phyloP scores from a whole-genome alignment of 495 filamentous ascomycete species.

The Aspergillus carlsbadensis region DNA sequence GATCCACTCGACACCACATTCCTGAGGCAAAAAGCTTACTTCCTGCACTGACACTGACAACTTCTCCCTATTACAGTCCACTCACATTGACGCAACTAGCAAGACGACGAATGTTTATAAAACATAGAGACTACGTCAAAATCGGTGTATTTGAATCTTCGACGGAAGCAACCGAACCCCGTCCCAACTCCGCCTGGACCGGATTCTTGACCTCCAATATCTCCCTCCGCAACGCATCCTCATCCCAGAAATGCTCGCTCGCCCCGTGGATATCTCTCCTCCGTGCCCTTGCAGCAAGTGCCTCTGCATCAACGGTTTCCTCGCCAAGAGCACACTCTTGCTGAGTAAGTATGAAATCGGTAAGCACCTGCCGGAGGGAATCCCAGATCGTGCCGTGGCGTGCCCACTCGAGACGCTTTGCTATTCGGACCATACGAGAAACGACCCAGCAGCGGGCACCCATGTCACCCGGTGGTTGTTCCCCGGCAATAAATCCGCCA shows the following conservation, averaged over 20 bases:
- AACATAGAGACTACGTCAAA: slow-evolving; percentile 10
- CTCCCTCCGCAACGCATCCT: slow-evolving; percentile 25
- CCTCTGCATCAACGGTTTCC: slow-evolving; percentile 19
- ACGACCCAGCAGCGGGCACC: slow-evolving; percentile 29
- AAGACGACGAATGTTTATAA: no score
- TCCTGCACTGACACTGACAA: no score
- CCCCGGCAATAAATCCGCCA: slow-evolving; percentile 20
- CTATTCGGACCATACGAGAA: slow-evolving; percentile 29
- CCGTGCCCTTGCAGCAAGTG: slow-evolving; percentile 20
- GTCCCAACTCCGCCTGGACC: slow-evolving; percentile 1
- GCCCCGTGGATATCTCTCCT: slow-evolving; percentile 1
- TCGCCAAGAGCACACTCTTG: slow-evolving; percentile 28
- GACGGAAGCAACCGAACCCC: neutral
- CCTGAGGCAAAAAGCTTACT: neutral
- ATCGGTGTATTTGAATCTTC: slow-evolving; percentile 10
- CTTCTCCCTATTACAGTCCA: no score
- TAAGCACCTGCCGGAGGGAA: slow-evolving; percentile 22
- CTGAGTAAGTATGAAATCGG: slow-evolving; percentile 25
- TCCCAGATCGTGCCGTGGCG: slow-evolving; percentile 28
- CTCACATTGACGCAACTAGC: no score
- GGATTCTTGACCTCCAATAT: slow-evolving; percentile 18
- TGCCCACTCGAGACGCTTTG: slow-evolving; percentile 31
- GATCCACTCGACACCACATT: slow-evolving; percentile 28
- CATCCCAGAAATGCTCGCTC: slow-evolving; percentile 25
- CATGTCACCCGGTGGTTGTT: slow-evolving; percentile 8